Percentiles rank a stretch among this genome's conserved stretches.
Conservation (phyloP, 495 filamentous ascomycete species). For the Penicillium pancosmium region DNA sequence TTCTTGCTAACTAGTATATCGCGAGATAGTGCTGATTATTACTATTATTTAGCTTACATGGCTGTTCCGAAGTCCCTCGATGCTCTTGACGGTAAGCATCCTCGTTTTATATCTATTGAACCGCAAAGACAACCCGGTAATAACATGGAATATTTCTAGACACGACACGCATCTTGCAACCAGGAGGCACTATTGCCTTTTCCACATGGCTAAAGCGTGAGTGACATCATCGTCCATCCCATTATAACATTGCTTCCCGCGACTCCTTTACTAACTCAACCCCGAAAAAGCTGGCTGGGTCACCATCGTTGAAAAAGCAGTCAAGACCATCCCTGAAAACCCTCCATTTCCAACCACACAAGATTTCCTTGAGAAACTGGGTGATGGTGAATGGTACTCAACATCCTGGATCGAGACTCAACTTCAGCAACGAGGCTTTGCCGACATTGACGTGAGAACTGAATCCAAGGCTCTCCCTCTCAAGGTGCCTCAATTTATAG, state of each 20-base stretch:
- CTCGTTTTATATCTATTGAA: background rate
- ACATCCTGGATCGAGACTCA: slow-evolving; percentile 32
- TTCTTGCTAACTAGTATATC: too few relatives aligned
- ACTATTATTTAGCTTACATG: slow-evolving; percentile 25
- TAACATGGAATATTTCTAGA: slow-evolving; percentile 23
- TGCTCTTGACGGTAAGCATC: slow-evolving; percentile 35
- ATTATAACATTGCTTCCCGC: background rate
- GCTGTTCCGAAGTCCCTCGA: slow-evolving; percentile 25
- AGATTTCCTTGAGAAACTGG: slow-evolving; percentile 27
- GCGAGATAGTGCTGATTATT: background rate
- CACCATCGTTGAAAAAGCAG: slow-evolving; percentile 24
- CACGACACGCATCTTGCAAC: slow-evolving; percentile 38
- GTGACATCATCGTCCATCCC: slow-evolving; percentile 8
- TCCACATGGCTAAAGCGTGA: slow-evolving; percentile 41
- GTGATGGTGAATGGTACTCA: slow-evolving; percentile 36
- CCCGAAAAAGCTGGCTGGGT: slow-evolving; percentile 34
- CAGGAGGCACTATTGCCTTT: slow-evolving; percentile 38
- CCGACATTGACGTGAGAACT: slow-evolving; percentile 30
- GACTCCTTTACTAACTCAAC: slow-evolving; percentile 5
- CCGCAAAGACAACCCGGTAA: background rate
- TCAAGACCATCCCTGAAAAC: slow-evolving; percentile 30
- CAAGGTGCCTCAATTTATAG: slow-evolving; percentile 28
- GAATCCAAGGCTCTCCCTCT: slow-evolving; percentile 25
- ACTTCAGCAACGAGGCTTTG: slow-evolving; percentile 34
- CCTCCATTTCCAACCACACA: slow-evolving; percentile 31